Conservation (phyloP, 164 flowering plant genomes). For the Tetrastigma voinierianum region DNA sequence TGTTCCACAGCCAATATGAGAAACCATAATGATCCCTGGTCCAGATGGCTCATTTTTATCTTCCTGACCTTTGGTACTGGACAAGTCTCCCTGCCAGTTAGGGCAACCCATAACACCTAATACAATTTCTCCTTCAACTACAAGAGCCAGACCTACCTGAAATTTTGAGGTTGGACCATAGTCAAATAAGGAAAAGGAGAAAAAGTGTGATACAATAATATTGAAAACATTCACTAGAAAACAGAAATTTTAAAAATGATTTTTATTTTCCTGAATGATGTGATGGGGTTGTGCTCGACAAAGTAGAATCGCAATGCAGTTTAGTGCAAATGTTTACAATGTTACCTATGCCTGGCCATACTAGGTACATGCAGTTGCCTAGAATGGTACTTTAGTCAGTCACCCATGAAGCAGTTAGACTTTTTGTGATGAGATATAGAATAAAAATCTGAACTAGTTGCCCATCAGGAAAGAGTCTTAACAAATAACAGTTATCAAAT, state of each 20-base stretch:
- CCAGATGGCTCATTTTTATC: slow-evolving; percentile 11
- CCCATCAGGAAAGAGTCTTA: too few species aligned
- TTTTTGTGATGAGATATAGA: too few species aligned
- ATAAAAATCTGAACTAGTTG: too few species aligned
- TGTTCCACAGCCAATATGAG: slow-evolving; percentile 88
- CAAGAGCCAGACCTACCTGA: slow-evolving; percentile 92
- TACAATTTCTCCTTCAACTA: slow-evolving; percentile 77
- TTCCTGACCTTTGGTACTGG: slow-evolving; percentile 20
- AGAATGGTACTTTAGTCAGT: neutral
- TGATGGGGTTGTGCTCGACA: too few species aligned
- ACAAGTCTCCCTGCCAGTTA: slow-evolving; percentile 54
- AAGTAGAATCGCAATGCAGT: neutral
- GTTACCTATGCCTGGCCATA: neutral
- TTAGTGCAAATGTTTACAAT: neutral
- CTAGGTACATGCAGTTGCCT: neutral
- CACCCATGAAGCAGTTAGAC: too few species aligned
- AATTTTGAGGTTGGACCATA: slow-evolving; percentile 8
- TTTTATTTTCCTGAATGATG: neutral
- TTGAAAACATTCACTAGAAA: neutral
- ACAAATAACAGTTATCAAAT: too few species aligned
- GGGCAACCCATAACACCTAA: slow-evolving; percentile 95
- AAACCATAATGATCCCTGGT: slow-evolving; percentile 66
- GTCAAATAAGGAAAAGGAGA: neutral
- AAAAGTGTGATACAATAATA: neutral
- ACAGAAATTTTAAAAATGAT: neutral